Base-by-base conservation (phyloP, 768 basidiomycete species). In the Saitozyma podzolica region DNA sequence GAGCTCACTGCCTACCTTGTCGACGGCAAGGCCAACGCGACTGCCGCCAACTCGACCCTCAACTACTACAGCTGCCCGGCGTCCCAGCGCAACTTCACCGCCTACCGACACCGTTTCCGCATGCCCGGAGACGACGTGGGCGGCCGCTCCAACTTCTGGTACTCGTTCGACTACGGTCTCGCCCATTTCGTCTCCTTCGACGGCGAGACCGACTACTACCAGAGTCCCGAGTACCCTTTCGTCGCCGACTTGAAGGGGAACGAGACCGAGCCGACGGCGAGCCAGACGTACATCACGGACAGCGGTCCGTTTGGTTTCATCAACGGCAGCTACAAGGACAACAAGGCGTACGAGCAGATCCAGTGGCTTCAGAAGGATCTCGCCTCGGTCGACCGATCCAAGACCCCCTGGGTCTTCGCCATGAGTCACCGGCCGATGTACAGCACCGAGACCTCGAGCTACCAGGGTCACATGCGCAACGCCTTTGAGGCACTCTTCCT, bases 401-500 rank as follows among this genome's bases (percentile, higher is more conserved):
- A 62, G 50, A 75, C 73, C 1, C 73, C 73, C 9, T 75, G 70
- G 73, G 65, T 76, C 20, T 40, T 76, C 45, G 74, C 63, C 8
- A 50, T 56, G 40, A 17, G 63, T 7, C 74, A 76, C 57, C 62
- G 67, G 37, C 68, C 68, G 16, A 64, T 64, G 67, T 67, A 64
- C 55, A 43, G 19, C 16, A 50, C 55, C 45, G 57, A 57, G 47
- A 45, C 43, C 17, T 42, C 61, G 20, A 45, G 19, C 40, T 56
- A 50, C 40, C 60, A 62, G 48, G 37, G 40, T 43, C 16, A 53
- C 49, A 37, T 64, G 69, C 66, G 69, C 49, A 56, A 67, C 37
- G 75, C 75, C 0, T 77, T 77, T 58, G 75, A 77, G 59, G 8
- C 59, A 13, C 60, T 75, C 39, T 63, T 75, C 56, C 62, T 70